Base-by-base conservation (phyloP, 257 asterid genomes). In the Petunia secreta region DNA sequence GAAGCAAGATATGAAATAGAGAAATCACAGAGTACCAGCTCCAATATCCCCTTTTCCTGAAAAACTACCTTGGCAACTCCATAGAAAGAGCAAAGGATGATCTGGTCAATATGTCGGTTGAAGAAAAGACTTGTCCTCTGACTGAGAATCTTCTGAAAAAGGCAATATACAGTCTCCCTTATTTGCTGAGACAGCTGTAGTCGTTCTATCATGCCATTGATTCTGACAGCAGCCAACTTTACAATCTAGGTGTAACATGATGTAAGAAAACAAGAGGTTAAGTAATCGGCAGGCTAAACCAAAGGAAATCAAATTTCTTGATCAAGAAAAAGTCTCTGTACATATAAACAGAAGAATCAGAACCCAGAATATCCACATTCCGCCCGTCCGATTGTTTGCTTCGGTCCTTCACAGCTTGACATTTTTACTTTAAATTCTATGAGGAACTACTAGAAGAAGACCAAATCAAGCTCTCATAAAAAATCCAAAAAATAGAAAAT, bases 141-240 rank as follows among this genome's bases (percentile, higher is more conserved):
- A 85, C 75, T 85, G 80, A 96, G 96, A 64, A 96, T 91, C 88
- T 92, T 96, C 85, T 91, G 98, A 78, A 96, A 96, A 82, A 96
- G 97, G 83, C 95, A 89, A 87, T 89, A 94, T 75, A 96, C 95
- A 58, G 75, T 80, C 91, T 94, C 99, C 80, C 97, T 90, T 82
- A 90, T 85, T 84, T 89, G 96, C 83, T 90, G 97, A 38, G 98
- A 85, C 83, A 92, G 96, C 85, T 92, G 98, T 69, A 96, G 92
- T 84, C 98, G 91, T 81, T 96, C 98, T 37, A 96, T 97, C 97
- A 96, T 91, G 86, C 98, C 98, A 83, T 88, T 96, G 58, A 96
- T 96, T 88, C 99, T 90, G 85, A 96, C 98, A 75, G 99, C 99
- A 60, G 99, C 98, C 86, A 96, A 83, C 90, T 96, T 96, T 63